Evolutionary conservation across 1,284 basidiomycete species (phyloP).

Genomic region (Serendipita sp.): DNA sequence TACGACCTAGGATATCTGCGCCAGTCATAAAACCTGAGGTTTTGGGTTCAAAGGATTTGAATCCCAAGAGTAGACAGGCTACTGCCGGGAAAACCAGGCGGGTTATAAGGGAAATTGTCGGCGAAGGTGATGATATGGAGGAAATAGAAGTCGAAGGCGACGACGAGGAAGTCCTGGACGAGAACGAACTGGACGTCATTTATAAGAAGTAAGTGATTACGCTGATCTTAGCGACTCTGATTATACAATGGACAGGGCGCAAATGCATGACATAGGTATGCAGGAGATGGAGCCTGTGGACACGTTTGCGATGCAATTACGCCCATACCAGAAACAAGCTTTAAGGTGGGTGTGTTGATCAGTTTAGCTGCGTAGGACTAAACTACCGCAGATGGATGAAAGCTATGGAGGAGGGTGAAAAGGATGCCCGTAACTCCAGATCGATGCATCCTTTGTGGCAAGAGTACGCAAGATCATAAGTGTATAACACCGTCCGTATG

Average conservation of each 20-base stretch:
- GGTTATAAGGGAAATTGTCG: conserved; percentile 34
- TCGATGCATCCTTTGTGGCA: conserved; percentile 93
- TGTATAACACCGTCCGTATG: not conserved
- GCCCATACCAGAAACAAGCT: conserved; percentile 91
- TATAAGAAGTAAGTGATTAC: conserved; percentile 57
- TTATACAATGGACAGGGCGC: conserved; percentile 43
- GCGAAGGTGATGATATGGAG: conserved; percentile 47
- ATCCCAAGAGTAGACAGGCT: conserved; percentile 18
- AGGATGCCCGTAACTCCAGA: conserved; percentile 51
- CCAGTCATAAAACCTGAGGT: not conserved
- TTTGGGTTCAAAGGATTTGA: conserved; percentile 1
- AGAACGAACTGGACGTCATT: conserved; percentile 65
- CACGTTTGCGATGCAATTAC: conserved; percentile 65
- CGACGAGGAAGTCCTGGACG: conserved; percentile 60
- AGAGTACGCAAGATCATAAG: conserved; percentile 42
- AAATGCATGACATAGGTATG: conserved; percentile 63
- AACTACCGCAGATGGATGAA: conserved; percentile 68
- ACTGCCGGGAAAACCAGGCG: conserved; percentile 22
- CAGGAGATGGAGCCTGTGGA: conserved; percentile 71
- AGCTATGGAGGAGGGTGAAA: conserved; percentile 64
- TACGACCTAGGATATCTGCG: conserved; percentile 26
- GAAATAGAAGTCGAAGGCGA: conserved; percentile 29
- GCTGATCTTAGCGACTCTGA: not conserved
- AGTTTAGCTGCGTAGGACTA: not conserved
- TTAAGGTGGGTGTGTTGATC: conserved; percentile 34